phyloP scores from a whole-genome alignment of 805 yeast species.

The Maudiozyma barnettii region DNA sequence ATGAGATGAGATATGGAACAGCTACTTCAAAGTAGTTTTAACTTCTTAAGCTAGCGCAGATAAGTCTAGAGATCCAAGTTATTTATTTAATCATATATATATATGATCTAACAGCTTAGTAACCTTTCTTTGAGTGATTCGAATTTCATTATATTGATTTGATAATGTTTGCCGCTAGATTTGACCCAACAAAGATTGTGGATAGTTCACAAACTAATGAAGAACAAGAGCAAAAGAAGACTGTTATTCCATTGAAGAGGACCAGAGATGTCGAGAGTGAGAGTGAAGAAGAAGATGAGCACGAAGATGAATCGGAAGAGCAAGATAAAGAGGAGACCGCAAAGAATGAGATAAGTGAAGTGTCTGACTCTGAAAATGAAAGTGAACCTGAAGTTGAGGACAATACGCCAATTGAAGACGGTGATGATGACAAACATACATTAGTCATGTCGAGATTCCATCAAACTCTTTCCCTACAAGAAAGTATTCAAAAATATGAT shows the following conservation, averaged over 20 bases:
- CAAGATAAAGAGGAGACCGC: not conserved
- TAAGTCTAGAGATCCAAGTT: too few relatives aligned
- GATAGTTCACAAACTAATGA: slow-evolving; percentile 1
- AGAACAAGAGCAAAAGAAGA: not conserved
- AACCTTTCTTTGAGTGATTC: too few relatives aligned
- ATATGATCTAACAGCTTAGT: too few relatives aligned
- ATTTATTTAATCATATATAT: not conserved
- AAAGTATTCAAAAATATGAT: slow-evolving; percentile 15
- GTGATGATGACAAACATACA: slow-evolving; percentile 33
- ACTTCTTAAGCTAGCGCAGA: too few relatives aligned
- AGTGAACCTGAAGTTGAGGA: slow-evolving; percentile 1
- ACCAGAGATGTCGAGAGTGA: slow-evolving; percentile 4
- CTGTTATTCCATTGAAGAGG: slow-evolving; percentile 21
- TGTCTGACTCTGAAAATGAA: not conserved
- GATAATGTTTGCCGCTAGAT: slow-evolving; percentile 56
- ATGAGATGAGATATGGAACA: not conserved
- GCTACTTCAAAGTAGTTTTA: not conserved
- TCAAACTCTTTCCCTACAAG: slow-evolving; percentile 32
- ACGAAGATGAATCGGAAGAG: slow-evolving; percentile 9
- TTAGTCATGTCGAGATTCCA: slow-evolving; percentile 46
- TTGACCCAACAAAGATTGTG: slow-evolving; percentile 39
- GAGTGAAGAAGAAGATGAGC: slow-evolving; percentile 5
- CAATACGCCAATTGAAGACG: slow-evolving; percentile 3
- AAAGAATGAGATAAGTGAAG: slow-evolving; percentile 1
- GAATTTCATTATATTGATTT: not conserved